Conservation (phyloP, 164 flowering plant genomes). For the Hamamelis virginiana region DNA sequence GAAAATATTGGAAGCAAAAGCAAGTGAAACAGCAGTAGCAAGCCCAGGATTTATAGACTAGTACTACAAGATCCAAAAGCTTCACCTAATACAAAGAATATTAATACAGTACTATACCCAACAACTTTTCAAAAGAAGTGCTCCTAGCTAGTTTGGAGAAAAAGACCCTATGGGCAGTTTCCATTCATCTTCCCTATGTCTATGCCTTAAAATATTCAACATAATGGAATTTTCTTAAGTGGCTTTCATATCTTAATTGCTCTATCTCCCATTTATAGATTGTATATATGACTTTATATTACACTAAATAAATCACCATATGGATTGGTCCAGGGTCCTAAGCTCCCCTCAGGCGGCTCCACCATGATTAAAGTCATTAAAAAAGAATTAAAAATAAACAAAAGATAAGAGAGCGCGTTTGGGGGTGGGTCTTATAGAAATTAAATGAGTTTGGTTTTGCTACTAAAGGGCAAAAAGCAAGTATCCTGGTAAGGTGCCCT, state of each 20-base stretch:
- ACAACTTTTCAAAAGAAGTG: constrained; percentile 16
- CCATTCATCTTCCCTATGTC: constrained; percentile 16
- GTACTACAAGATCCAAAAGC: constrained; percentile 7
- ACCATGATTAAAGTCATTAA: too few species aligned
- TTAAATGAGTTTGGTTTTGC: too few species aligned
- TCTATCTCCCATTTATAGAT: too few species aligned
- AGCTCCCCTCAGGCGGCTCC: too few species aligned
- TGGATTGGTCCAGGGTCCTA: too few species aligned
- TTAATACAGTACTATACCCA: neutral
- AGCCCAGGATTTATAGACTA: constrained; percentile 17
- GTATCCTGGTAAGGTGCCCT: too few species aligned
- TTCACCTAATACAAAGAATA: neutral
- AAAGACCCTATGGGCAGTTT: constrained; percentile 11
- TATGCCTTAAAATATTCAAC: neutral
- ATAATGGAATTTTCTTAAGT: neutral
- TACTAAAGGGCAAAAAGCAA: too few species aligned
- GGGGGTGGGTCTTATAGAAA: too few species aligned
- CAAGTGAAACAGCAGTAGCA: constrained; percentile 14
- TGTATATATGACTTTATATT: too few species aligned
- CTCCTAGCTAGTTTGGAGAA: constrained; percentile 4
- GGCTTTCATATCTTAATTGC: neutral
- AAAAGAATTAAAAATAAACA: too few species aligned
- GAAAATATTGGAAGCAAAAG: constrained; percentile 12
- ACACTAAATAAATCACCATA: too few species aligned
- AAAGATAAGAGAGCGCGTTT: too few species aligned